These are phyloP conservation scores for Chrysoporthe deuterocubensis DNA, from an alignment of 2,329 filamentous ascomycete species.

Conservation along the genomic window DNA sequence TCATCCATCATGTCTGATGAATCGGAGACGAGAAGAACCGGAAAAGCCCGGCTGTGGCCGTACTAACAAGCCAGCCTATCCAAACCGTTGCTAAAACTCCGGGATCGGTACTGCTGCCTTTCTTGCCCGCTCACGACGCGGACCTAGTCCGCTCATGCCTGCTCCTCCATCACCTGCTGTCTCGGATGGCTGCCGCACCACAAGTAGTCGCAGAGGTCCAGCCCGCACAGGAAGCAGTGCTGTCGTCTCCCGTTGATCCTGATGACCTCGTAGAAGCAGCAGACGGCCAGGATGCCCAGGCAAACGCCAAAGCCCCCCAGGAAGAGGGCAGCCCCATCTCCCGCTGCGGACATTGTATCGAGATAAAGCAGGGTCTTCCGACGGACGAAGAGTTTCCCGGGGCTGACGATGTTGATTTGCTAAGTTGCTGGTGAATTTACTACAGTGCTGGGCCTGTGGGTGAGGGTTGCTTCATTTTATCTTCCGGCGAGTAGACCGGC, in stretches of 20 bases:
- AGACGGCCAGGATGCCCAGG: background rate
- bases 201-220: slow-evolving; percentile 12
- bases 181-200: slow-evolving; percentile 14
- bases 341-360: slow-evolving; percentile 9
- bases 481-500: background rate
- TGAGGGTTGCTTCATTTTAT: background rate
- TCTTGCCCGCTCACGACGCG: background rate
- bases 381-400: background rate
- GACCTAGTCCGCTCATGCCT: background rate
- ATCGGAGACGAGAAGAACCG: no score
- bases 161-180: background rate
- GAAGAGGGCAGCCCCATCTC: slow-evolving; percentile 18
- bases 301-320: slow-evolving; percentile 19
- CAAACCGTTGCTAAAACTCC: no score
- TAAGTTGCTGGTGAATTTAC: background rate
- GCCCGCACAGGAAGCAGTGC: slow-evolving; percentile 20
- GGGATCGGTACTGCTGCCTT: background rate
- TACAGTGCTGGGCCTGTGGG: background rate
- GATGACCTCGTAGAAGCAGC: slow-evolving; percentile 14
- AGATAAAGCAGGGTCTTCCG: background rate
- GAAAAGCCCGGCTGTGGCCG: no score
- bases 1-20: no score
- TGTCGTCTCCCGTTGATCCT: slow-evolving; percentile 1
- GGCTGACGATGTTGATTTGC: background rate
- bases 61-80: no score